Base-by-base conservation (phyloP, 1,284 basidiomycete species). In the Xerocomus minutiporus region DNA sequence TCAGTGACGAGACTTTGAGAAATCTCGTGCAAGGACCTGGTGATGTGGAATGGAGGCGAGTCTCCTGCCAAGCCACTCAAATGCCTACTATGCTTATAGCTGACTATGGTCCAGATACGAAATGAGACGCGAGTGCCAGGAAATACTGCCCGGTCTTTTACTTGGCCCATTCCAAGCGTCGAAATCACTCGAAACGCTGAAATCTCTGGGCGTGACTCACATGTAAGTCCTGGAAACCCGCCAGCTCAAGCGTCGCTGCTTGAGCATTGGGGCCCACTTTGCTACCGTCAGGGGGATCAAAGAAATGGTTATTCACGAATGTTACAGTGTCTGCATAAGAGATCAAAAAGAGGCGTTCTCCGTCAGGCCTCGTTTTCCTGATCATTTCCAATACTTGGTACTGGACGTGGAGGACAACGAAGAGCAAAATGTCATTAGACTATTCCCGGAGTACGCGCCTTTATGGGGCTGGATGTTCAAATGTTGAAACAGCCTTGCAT, bases 51-150 rank as follows among this genome's bases (percentile, higher is more conserved):
- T 91, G 88, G 88, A 81, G 79, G 85, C 84, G 55, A 59, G 77
- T 70, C 29, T 46, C 52, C 26, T 41, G 15, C 44, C 28, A n/a
- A 45, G 42, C 32, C 12, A 13, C 32, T 20, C 54, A 44, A 42
- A 20, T 29, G 20, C 39, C 29, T 26, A 17, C 20, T 20, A 20
- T 20, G 36, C 32, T 44, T 41, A 48, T 40, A 46, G 45, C 48
- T 50, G 38, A 60, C 52, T 42, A 29, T 34, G 28, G 26, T 23
- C 26, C 54, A 94, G 91, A 66, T 97, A 97, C 65, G 93, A 97
- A 70, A 97, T 97, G 94, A 80, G 94, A 40, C 75, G 93, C 42
- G 87, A 95, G 65, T 93, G 92, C 59, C 94, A 97, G 72, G 84
- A 93, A 69, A 93, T 97, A 61, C 75, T 96, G 0, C 91, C 91